Conservation (phyloP, 208 protist genomes). For the Spongospora subterranea region DNA sequence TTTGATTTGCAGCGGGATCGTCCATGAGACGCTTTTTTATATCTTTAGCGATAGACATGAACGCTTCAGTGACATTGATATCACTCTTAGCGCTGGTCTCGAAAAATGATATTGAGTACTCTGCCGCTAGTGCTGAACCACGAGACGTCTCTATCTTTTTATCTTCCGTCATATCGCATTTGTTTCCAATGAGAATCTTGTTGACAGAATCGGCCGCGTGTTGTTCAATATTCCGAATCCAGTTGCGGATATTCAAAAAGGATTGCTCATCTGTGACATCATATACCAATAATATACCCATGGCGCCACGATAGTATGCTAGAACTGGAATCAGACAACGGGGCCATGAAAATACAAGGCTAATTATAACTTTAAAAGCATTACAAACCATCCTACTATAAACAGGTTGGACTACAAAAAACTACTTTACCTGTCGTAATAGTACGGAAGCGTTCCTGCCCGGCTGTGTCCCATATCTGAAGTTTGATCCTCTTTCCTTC, state of each 20-base stretch:
- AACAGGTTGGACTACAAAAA: slow-evolving; percentile 64
- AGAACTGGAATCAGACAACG: not conserved
- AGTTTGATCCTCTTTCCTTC: slow-evolving; percentile 86
- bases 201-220: slow-evolving; percentile 85
- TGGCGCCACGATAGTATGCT: slow-evolving; percentile 88
- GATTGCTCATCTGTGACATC: slow-evolving; percentile 83
- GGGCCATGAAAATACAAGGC: not conserved
- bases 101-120: slow-evolving; percentile 95
- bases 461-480: slow-evolving; percentile 87
- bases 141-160: slow-evolving; percentile 58
- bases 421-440: slow-evolving; percentile 75
- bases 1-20: slow-evolving; percentile 10
- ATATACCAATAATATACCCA: slow-evolving; percentile 88
- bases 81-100: slow-evolving; percentile 97
- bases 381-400: not conserved
- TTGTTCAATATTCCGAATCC: slow-evolving; percentile 85
- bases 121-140: slow-evolving; percentile 80
- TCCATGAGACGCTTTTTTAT: slow-evolving; percentile 82
- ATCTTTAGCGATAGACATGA: slow-evolving; percentile 89
- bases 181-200: slow-evolving; percentile 86
- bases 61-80: slow-evolving; percentile 98
- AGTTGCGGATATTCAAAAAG: slow-evolving; percentile 79
- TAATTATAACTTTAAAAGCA: slow-evolving; percentile 47
- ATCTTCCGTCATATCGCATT: slow-evolving; percentile 67
- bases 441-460: slow-evolving; percentile 78